phyloP scores from a whole-genome alignment of 805 yeast genomes.

The Saccharomycopsis schoenii region DNA sequence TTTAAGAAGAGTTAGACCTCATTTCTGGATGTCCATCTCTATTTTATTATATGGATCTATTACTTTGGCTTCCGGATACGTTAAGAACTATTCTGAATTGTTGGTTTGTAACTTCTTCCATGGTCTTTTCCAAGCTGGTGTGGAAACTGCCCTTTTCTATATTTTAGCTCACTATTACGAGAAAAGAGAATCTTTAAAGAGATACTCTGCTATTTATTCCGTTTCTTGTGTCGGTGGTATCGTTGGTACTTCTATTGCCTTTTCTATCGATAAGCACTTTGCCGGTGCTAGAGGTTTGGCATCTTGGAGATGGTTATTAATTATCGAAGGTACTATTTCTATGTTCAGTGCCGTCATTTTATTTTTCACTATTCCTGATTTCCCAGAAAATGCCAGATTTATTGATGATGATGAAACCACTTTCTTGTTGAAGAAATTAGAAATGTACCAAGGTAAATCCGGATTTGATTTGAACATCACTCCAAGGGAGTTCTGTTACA shows the following conservation, averaged over 20 bases:
- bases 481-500: constrained; percentile 33
- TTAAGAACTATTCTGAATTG: constrained; percentile 45
- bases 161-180: constrained; percentile 57
- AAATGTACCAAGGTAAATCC: constrained; percentile 40
- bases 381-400: constrained; percentile 60
- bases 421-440: constrained; percentile 50
- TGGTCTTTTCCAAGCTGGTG: constrained; percentile 61
- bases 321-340: constrained; percentile 36
- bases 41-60: constrained; percentile 56
- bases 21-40: constrained; percentile 50
- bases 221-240: constrained; percentile 71
- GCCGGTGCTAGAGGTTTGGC: constrained; percentile 36
- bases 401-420: constrained; percentile 40
- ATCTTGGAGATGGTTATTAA: constrained; percentile 43
- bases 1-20: constrained; percentile 52
- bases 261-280: constrained; percentile 42
- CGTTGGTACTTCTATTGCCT: constrained; percentile 65
- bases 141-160: constrained; percentile 70
- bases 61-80: constrained; percentile 57
- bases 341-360: constrained; percentile 24
- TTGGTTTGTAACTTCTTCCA: constrained; percentile 54
- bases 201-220: constrained; percentile 55
- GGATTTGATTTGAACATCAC: constrained; percentile 40
- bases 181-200: constrained; percentile 53
- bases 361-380: constrained; percentile 52